phyloP scores from a whole-genome alignment of 176 grass and related monocot genomes.

The Pharus latifolius region DNA sequence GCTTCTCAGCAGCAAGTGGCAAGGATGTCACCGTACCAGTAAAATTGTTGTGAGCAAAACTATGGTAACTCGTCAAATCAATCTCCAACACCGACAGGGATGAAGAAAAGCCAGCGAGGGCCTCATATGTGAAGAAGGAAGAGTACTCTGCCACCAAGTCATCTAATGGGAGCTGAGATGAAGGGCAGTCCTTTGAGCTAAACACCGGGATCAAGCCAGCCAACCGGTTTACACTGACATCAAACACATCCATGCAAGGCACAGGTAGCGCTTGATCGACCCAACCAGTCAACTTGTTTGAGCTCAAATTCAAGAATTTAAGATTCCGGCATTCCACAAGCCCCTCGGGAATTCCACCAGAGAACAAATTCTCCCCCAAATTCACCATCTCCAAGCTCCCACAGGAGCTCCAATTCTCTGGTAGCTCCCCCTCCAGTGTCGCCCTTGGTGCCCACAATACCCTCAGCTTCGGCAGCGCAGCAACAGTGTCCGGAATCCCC shows the following conservation, averaged over 20 bases:
- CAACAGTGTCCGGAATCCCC: constrained; percentile 41
- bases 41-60: constrained; percentile 87
- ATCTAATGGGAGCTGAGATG: constrained; percentile 30
- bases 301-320: constrained; percentile 75
- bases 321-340: constrained; percentile 56
- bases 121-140: constrained; percentile 44
- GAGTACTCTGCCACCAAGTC: constrained; percentile 47
- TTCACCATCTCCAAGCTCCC: constrained; percentile 75
- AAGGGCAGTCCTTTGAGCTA: constrained; percentile 32
- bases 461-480: constrained; percentile 60
- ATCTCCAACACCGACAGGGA: neutral
- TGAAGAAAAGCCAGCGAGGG: constrained; percentile 25
- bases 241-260: constrained; percentile 91
- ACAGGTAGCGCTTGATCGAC: constrained; percentile 48
- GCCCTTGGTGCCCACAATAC: constrained; percentile 85
- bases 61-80: constrained; percentile 66
- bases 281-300: constrained; percentile 61
- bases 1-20: constrained; percentile 41
- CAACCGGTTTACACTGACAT: constrained; percentile 78
- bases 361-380: constrained; percentile 77
- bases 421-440: constrained; percentile 61
- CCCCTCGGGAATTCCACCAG: constrained; percentile 49
- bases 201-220: constrained; percentile 58
- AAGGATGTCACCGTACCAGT: constrained; percentile 42
- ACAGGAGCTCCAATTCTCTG: constrained; percentile 59